Evolutionary conservation across 768 basidiomycete genomes (phyloP).

Genomic region (Amyloporia xantha): DNA sequence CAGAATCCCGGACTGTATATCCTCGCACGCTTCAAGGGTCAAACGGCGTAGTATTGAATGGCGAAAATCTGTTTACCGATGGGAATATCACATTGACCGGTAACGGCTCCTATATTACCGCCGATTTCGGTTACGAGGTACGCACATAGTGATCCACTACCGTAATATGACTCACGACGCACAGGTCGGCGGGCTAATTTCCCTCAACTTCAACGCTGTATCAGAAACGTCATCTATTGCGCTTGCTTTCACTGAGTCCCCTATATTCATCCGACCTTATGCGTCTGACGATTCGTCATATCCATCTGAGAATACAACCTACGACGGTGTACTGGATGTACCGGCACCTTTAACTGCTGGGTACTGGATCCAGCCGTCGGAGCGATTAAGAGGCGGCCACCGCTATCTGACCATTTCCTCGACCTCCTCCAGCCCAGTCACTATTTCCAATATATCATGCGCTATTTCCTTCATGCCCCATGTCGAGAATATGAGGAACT

Average conservation of each 20-base stretch:
- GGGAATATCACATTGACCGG: slow-evolving; percentile 31
- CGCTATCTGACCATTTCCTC: slow-evolving; percentile 46
- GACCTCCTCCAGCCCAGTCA: slow-evolving; percentile 25
- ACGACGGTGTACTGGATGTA: slow-evolving; percentile 38
- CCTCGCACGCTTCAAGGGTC: slow-evolving; percentile 34
- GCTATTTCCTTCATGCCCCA: slow-evolving; percentile 51
- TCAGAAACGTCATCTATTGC: slow-evolving; percentile 32
- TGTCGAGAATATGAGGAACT: slow-evolving; percentile 39
- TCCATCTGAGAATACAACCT: slow-evolving; percentile 34
- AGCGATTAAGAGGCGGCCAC: slow-evolving; percentile 43
- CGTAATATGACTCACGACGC: background rate
- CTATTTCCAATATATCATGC: slow-evolving; percentile 44
- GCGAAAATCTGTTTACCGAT: slow-evolving; percentile 29
- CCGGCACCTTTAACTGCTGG: slow-evolving; percentile 31
- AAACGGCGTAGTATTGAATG: slow-evolving; percentile 29
- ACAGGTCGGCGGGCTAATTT: slow-evolving; percentile 49
- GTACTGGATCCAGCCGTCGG: slow-evolving; percentile 42
- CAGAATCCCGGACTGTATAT: slow-evolving; percentile 39
- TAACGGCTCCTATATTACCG: slow-evolving; percentile 39
- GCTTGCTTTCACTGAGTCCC: slow-evolving; percentile 54
- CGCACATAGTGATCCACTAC: slow-evolving; percentile 1
- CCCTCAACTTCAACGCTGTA: slow-evolving; percentile 35
- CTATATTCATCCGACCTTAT: slow-evolving; percentile 44
- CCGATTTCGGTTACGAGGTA: slow-evolving; percentile 53
- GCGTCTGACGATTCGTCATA: slow-evolving; percentile 42